Evolutionary conservation across 1,139 yeast genomes (phyloP).

Genomic region (Yamadazyma atmosphaerica): DNA sequence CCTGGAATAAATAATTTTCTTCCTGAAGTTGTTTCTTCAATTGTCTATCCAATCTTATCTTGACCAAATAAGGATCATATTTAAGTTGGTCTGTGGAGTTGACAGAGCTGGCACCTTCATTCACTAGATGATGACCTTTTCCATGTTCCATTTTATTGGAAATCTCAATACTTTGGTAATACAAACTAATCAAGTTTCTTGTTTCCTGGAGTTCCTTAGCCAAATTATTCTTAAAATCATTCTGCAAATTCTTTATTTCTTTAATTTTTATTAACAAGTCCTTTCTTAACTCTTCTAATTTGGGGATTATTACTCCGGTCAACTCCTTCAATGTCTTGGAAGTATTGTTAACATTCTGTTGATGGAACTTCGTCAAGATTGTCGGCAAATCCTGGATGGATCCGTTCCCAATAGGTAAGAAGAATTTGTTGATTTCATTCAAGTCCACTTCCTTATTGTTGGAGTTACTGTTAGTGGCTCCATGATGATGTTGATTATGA

Average conservation of each 20-base stretch:
- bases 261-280: slow-evolving; percentile 82
- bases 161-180: slow-evolving; percentile 41
- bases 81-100: slow-evolving; percentile 27
- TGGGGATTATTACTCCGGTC: slow-evolving; percentile 67
- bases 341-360: slow-evolving; percentile 66
- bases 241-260: slow-evolving; percentile 78
- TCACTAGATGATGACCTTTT: slow-evolving; percentile 13
- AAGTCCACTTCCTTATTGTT: slow-evolving; percentile 28
- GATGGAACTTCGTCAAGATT: slow-evolving; percentile 71
- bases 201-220: slow-evolving; percentile 69
- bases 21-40: slow-evolving; percentile 75
- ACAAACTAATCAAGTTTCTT: slow-evolving; percentile 49
- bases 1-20: slow-evolving; percentile 85
- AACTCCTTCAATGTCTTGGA: slow-evolving; percentile 73
- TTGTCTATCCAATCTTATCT: slow-evolving; percentile 71
- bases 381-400: slow-evolving; percentile 82
- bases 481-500: slow-evolving; percentile 3
- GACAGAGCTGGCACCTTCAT: slow-evolving; percentile 3
- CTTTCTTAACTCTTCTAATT: slow-evolving; percentile 80
- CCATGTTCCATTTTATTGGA: slow-evolving; percentile 36
- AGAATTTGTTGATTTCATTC: slow-evolving; percentile 47
- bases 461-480: slow-evolving; percentile 5
- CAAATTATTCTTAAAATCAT: slow-evolving; percentile 80
- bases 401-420: slow-evolving; percentile 75
- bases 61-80: slow-evolving; percentile 81